Conservation (phyloP, 2,329 filamentous ascomycete species). For the Aspergillus terreus region DNA sequence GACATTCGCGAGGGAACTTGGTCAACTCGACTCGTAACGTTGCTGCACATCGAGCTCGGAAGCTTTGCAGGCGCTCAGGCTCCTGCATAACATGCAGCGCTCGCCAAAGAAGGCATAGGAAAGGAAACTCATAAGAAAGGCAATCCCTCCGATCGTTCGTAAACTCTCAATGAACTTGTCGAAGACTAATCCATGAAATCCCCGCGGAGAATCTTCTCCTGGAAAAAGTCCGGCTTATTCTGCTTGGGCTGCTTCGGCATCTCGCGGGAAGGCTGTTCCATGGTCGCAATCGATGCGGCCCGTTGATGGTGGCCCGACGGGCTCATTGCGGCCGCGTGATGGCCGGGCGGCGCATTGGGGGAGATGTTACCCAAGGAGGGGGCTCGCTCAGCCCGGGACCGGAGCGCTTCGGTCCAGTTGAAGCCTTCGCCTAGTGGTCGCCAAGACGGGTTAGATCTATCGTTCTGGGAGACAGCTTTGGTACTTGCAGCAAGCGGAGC, state of each 20-base stretch:
- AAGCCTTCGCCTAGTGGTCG: slow-evolving; percentile 76
- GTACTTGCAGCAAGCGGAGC: slow-evolving; percentile 35
- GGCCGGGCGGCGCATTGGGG: slow-evolving; percentile 24
- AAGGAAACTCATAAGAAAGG: not conserved
- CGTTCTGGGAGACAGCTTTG: slow-evolving; percentile 31
- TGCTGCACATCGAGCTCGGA: too few relatives aligned
- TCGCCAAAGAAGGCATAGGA: not conserved
- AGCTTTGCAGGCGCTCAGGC: too few relatives aligned
- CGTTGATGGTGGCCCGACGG: slow-evolving; percentile 44
- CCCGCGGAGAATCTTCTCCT: slow-evolving; percentile 94
- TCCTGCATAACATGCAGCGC: too few relatives aligned
- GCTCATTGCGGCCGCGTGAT: slow-evolving; percentile 42
- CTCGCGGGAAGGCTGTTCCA: slow-evolving; percentile 52
- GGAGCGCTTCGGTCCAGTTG: slow-evolving; percentile 96
- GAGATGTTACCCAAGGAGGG: slow-evolving; percentile 40
- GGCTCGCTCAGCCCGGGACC: slow-evolving; percentile 81
- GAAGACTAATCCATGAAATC: slow-evolving; percentile 84
- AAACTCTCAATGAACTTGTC: too few relatives aligned
- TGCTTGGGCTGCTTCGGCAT: slow-evolving; percentile 47
- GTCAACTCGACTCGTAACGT: too few relatives aligned
- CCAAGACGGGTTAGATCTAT: slow-evolving; percentile 43
- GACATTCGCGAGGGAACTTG: too few relatives aligned
- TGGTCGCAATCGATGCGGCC: slow-evolving; percentile 46
- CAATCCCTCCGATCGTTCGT: not conserved
- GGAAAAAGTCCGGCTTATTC: slow-evolving; percentile 85